Evolutionary conservation across 768 basidiomycete species (phyloP).

Genomic region (Trametes sanguinea): DNA sequence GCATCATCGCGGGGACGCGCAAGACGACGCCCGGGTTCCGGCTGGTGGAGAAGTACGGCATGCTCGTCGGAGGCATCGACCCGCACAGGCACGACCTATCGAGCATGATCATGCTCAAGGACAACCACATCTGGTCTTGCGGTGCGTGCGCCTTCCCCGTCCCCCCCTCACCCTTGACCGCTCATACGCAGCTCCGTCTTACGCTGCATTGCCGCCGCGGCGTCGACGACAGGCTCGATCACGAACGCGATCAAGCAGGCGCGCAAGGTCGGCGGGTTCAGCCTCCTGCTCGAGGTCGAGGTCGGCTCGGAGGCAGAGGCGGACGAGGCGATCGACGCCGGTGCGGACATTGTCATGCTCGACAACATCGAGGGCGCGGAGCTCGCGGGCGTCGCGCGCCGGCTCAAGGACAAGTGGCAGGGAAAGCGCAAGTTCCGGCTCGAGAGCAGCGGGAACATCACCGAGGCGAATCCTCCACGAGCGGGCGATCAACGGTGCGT

Average conservation of each 20-base stretch:
- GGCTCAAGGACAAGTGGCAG: constrained; percentile 76
- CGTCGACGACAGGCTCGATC: constrained; percentile 70
- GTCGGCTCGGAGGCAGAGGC: constrained; percentile 88
- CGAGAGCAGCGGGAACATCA: constrained; percentile 95
- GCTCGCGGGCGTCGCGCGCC: constrained; percentile 65
- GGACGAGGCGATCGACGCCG: constrained; percentile 95
- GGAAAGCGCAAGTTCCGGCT: constrained; percentile 84
- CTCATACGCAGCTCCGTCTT: background rate
- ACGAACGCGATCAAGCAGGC: constrained; percentile 83
- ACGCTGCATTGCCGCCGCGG: background rate
- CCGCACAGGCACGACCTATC: constrained; percentile 95
- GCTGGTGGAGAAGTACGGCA: constrained; percentile 97
- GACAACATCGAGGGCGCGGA: constrained; percentile 87
- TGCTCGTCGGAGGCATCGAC: constrained; percentile 97
- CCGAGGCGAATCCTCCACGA: constrained; percentile 81
- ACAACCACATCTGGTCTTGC: constrained; percentile 98
- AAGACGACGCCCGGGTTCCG: constrained; percentile 98
- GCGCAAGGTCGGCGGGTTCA: constrained; percentile 90
- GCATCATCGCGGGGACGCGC: constrained; percentile 90
- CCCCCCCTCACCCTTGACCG: constrained; percentile 10
- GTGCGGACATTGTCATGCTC: constrained; percentile 94
- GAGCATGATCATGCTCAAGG: constrained; percentile 99
- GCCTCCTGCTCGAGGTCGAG: constrained; percentile 90
- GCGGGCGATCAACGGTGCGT: constrained; percentile 79
- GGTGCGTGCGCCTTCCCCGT: constrained; percentile 49